Conservation (phyloP, 768 basidiomycete species). For the Chiua virens region DNA sequence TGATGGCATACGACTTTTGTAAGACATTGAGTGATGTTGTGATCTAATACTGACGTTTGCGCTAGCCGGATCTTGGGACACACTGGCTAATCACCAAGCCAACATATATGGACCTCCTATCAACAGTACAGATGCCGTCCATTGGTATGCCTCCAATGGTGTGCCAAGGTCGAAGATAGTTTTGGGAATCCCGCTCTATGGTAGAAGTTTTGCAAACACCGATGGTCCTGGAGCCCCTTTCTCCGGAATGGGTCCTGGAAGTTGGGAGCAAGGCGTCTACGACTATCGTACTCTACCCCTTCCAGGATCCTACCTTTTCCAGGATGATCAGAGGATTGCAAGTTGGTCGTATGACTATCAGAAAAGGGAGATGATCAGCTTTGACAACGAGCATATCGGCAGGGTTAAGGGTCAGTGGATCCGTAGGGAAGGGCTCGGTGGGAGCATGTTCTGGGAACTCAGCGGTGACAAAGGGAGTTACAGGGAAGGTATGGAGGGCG, state of each 20-base stretch:
- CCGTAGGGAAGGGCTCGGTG: slow-evolving; percentile 70
- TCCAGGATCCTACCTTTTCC: slow-evolving; percentile 61
- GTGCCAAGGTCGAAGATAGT: slow-evolving; percentile 80
- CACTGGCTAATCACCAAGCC: slow-evolving; percentile 78
- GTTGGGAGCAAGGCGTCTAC: slow-evolving; percentile 90
- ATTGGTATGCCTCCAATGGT: slow-evolving; percentile 70
- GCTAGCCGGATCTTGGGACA: slow-evolving; percentile 76
- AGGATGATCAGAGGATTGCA: slow-evolving; percentile 67
- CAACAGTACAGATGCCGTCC: slow-evolving; percentile 61
- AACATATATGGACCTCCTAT: slow-evolving; percentile 71
- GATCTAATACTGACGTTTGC: slow-evolving; percentile 10
- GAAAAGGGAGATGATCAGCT: slow-evolving; percentile 80
- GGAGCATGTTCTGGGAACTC: slow-evolving; percentile 95
- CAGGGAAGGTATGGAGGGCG: slow-evolving; percentile 72
- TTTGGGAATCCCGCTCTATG: slow-evolving; percentile 91
- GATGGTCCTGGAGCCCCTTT: slow-evolving; percentile 79
- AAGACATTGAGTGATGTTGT: slow-evolving; percentile 22
- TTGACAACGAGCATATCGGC: slow-evolving; percentile 70
- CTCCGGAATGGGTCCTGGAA: slow-evolving; percentile 81
- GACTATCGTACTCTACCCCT: slow-evolving; percentile 91
- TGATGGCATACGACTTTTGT: slow-evolving; percentile 94
- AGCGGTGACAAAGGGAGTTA: slow-evolving; percentile 77
- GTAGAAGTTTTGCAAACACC: slow-evolving; percentile 86
- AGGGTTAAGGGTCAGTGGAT: slow-evolving; percentile 82
- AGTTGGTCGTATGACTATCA: slow-evolving; percentile 82